These are phyloP conservation scores for Hypoxylon sp. DNA, from an alignment of 2,329 filamentous ascomycete species.

Conservation along the genomic window DNA sequence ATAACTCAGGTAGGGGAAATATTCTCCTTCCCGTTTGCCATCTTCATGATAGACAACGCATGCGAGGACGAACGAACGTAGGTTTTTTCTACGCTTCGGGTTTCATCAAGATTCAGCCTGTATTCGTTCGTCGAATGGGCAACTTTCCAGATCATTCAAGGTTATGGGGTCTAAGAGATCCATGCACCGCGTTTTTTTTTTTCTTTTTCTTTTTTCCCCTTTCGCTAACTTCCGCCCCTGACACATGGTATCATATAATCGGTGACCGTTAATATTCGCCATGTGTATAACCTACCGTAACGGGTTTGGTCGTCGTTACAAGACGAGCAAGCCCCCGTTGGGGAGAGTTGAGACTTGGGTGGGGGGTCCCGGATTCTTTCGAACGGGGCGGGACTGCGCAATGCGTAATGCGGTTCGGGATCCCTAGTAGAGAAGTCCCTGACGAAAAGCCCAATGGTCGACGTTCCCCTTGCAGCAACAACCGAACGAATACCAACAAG, in stretches of 20 bases:
- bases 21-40: not conserved
- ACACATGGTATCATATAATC: conserved; percentile 28
- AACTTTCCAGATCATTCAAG: conserved; percentile 26
- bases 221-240: conserved; percentile 41
- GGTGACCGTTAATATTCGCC: conserved; percentile 11
- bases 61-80: too few relatives aligned
- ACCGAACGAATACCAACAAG: conserved; percentile 10
- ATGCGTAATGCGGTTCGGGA: conserved; percentile 32
- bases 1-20: not conserved
- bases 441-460: conserved; percentile 23
- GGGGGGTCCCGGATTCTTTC: conserved; percentile 11
- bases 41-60: not conserved
- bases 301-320: conserved; percentile 21
- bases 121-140: conserved; percentile 30
- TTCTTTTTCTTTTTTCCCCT: conserved; percentile 36
- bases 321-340: too few relatives aligned
- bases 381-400: conserved; percentile 24
- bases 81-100: too few relatives aligned
- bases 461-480: conserved; percentile 31
- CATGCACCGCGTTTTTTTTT: conserved; percentile 30
- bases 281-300: conserved; percentile 17
- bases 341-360: conserved; percentile 24
- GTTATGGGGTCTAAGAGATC: conserved; percentile 11
- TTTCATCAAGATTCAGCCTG: not conserved
- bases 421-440: conserved; percentile 29